These are phyloP conservation scores for Exophiala spinifera DNA, from an alignment of 2,329 filamentous ascomycete species.

Conservation along the genomic window DNA sequence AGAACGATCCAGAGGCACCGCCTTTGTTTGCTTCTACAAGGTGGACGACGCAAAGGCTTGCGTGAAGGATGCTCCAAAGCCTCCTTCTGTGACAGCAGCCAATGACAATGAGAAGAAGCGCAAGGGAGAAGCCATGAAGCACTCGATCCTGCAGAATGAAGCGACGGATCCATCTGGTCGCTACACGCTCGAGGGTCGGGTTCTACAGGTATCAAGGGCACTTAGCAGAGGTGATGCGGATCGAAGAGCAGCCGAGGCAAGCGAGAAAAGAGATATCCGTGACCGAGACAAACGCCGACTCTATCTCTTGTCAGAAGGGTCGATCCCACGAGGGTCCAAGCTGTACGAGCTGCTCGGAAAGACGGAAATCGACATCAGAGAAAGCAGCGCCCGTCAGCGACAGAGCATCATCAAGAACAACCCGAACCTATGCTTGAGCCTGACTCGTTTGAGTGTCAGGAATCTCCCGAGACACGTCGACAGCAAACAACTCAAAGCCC, in stretches of 20 bases:
- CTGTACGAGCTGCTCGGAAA: constrained; percentile 73
- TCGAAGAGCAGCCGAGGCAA: constrained; percentile 68
- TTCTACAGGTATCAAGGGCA: constrained; percentile 79
- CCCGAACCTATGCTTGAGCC: constrained; percentile 79
- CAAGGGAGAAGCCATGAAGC: constrained; percentile 54
- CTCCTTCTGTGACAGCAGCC: constrained; percentile 41
- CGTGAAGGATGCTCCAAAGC: constrained; percentile 68
- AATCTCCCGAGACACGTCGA: constrained; percentile 82
- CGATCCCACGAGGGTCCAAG: constrained; percentile 71
- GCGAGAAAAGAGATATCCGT: constrained; percentile 55
- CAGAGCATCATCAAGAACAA: constrained; percentile 89
- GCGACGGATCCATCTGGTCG: constrained; percentile 73
- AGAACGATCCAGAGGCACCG: constrained; percentile 84
- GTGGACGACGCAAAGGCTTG: constrained; percentile 72
- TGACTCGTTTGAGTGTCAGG: constrained; percentile 85
- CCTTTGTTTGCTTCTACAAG: constrained; percentile 89
- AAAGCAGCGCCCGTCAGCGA: constrained; percentile 80
- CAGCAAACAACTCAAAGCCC: constrained; percentile 83
- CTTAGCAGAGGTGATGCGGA: constrained; percentile 79
- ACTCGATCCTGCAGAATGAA: constrained; percentile 85
- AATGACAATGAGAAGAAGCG: constrained; percentile 40
- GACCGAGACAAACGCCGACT: constrained; percentile 88
- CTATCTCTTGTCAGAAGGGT: constrained; percentile 83
- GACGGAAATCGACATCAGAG: constrained; percentile 80
- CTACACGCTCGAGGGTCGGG: constrained; percentile 87